Evolutionary conservation across 257 asterid species (phyloP), one percentile per base, ranked within the genome.

Genomic region (Galeopsis tetrahit): DNA sequence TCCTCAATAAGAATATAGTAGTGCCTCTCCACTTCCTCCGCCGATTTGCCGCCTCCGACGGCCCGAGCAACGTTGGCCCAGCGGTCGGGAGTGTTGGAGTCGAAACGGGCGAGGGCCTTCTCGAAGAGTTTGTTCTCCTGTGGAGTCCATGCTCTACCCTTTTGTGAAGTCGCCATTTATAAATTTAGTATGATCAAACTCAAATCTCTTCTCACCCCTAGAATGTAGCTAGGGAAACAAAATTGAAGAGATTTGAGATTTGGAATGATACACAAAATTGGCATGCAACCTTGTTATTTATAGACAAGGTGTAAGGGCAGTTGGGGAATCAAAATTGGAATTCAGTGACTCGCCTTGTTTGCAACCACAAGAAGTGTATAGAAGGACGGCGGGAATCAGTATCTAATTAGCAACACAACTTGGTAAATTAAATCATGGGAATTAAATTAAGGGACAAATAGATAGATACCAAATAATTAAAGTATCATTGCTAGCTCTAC

Each of bases 1-100:
- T 90, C 97, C 73, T 90, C 93, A 14, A 90, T 62, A 2, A 90
- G 90, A 17, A 85, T 75, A 49, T 88, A 82, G 31, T 88, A 90
- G 84, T 88, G 97, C 38, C 72, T 72, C 72, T 80, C 85, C 3
- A 88, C 93, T 36, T 90, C 95, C 13, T 88, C 96, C 0, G 79
- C 85, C 0, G 95, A 79, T 56, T 90, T 90, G 3, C 93, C 93
- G 4, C 85, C 89, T 3, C 95, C 95, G 0, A 90, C 93, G 0
- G 90, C 95, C 69, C 68, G 75, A 2, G 96, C 96, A 21, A 21
- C 28, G 28, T 21, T 21, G 28, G 28, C 28, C 28, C 28, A 21
- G 28, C 28, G 28, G 28, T 21, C 28, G 28, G 28, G 28, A 21
- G 28, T 21, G 28, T 21, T 21, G 28, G 1, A 21, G 28, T 21